phyloP scores from a whole-genome alignment of 1,284 basidiomycete genomes.

The Marasmius tenuissimus region DNA sequence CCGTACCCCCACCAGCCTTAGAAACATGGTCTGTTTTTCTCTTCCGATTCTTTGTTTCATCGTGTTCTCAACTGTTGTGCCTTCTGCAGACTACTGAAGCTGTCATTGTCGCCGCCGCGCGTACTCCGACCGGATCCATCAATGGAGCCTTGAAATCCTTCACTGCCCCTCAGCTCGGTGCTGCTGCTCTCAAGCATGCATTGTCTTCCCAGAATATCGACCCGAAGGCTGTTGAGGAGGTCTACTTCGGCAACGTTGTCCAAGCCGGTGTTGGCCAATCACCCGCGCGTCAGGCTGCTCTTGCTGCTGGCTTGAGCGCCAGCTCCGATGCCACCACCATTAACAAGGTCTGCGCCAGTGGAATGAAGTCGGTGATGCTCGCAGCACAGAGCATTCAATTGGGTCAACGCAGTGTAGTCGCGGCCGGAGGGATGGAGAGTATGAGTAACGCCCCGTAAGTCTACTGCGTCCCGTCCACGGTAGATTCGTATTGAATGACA shows the following conservation, averaged over 20 bases:
- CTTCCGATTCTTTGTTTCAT: conserved; percentile 4
- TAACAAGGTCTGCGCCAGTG: conserved; percentile 98
- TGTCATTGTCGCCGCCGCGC: conserved; percentile 92
- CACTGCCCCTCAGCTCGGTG: conserved; percentile 90
- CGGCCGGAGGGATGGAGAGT: conserved; percentile 96
- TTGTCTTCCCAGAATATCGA: conserved; percentile 80
- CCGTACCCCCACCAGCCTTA: conserved; percentile 20
- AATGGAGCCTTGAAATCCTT: conserved; percentile 88
- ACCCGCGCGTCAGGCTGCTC: conserved; percentile 93
- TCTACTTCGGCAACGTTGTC: conserved; percentile 97
- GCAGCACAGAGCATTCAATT: conserved; percentile 89
- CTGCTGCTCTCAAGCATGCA: conserved; percentile 88
- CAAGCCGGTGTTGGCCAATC: conserved; percentile 96
- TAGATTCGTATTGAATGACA: conserved; percentile 6
- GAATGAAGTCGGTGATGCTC: conserved; percentile 93
- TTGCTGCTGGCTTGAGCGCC: conserved; percentile 80
- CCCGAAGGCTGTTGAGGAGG: conserved; percentile 85
- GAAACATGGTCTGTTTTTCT: conserved; percentile 44
- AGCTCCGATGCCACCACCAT: conserved; percentile 96
- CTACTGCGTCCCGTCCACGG: background rate
- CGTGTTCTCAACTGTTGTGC: conserved; percentile 17
- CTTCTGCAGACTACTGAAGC: conserved; percentile 67
- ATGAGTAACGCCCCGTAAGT: conserved; percentile 95
- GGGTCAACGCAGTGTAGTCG: conserved; percentile 85
- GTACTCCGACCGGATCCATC: conserved; percentile 94